phyloP scores from a whole-genome alignment of 208 protist species.

The Borovskyia barvae region DNA sequence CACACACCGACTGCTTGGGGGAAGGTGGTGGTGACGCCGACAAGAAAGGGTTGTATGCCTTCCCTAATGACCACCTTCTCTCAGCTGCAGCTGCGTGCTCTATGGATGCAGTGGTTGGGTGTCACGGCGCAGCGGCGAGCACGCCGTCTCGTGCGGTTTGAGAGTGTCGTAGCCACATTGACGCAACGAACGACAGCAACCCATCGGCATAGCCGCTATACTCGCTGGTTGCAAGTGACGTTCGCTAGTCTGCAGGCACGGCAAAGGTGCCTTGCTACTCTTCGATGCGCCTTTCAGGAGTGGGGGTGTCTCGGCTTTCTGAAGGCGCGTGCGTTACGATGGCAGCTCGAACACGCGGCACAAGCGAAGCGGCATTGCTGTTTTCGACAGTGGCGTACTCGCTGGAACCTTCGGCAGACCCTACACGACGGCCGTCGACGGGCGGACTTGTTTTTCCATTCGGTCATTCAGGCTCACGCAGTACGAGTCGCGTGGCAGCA shows the following conservation, averaged over 20 bases:
- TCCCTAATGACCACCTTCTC: neutral
- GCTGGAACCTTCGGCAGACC: neutral
- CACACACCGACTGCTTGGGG: conserved; percentile 6
- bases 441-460: conserved; percentile 3
- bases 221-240: conserved; percentile 16
- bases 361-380: neutral
- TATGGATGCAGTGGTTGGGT: conserved; percentile 35
- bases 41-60: too few species aligned
- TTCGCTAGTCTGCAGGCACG: neutral
- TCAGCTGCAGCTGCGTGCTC: conserved; percentile 4
- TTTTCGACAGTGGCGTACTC: neutral
- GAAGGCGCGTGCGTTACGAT: neutral
- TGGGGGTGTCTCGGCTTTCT: conserved; percentile 1
- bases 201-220: neutral
- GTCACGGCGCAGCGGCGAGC: conserved; percentile 14
- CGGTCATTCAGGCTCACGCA: conserved; percentile 4
- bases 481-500: neutral
- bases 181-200: neutral
- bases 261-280: neutral
- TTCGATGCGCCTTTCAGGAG: neutral
- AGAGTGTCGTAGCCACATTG: neutral
- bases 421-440: neutral
- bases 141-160: conserved; percentile 11
- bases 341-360: neutral
- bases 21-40: neutral